Evolutionary conservation across 345 rosid species (phyloP).

Genomic region (Carallia pectinifolia): DNA sequence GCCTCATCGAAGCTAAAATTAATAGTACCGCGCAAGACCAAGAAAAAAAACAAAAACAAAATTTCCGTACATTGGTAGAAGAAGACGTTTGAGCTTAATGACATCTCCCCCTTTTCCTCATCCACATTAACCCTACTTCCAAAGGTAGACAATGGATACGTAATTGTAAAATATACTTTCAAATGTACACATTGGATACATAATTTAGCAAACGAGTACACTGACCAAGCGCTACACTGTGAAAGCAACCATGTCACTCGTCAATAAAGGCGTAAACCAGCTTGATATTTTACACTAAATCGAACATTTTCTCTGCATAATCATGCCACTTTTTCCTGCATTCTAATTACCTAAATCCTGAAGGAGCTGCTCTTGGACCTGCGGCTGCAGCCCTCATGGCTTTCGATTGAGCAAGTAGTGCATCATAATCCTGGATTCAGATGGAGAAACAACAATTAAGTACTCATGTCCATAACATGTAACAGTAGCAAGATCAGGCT

Average conservation of each 20-base stretch:
- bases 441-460: constrained; percentile 11
- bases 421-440: constrained; percentile 62
- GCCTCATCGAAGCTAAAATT: too few relatives aligned
- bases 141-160: neutral
- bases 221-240: neutral
- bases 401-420: constrained; percentile 53
- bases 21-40: too few relatives aligned
- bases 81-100: too few relatives aligned
- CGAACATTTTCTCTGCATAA: neutral
- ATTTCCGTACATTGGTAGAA: too few relatives aligned
- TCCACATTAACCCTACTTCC: too few relatives aligned
- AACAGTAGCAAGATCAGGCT: constrained; percentile 4
- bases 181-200: neutral
- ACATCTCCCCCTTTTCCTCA: too few relatives aligned
- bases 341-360: constrained; percentile 52
- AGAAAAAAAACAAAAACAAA: too few relatives aligned
- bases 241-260: neutral
- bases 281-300: neutral
- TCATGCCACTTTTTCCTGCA: neutral
- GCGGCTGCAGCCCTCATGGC: constrained; percentile 60
- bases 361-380: constrained; percentile 56
- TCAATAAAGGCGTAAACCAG: neutral
- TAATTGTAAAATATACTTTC: neutral
- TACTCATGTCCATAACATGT: constrained; percentile 5
- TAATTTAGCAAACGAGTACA: neutral